Percentiles rank a stretch among this genome's conserved stretches.
Evolutionary conservation across 2,329 filamentous ascomycete species (phyloP).

Genomic region (Botryotinia calthae): DNA sequence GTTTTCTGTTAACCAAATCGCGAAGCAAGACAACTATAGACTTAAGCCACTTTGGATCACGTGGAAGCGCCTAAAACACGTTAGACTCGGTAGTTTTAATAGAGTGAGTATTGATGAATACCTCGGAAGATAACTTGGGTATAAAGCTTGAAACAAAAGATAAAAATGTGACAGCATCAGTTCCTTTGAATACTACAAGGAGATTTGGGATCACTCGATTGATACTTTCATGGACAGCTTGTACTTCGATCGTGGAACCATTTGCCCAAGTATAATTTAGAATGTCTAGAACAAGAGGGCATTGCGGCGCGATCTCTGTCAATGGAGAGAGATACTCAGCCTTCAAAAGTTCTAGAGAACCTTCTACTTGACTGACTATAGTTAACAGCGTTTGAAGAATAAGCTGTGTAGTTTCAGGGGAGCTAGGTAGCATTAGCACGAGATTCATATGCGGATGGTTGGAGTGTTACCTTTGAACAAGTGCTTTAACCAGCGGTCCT

Average conservation of each 20-base stretch:
- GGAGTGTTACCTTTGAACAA: slow-evolving; percentile 51
- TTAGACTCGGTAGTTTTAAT: slow-evolving; percentile 14
- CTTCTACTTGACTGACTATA: slow-evolving; percentile 52
- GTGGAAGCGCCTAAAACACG: slow-evolving; percentile 46
- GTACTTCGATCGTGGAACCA: slow-evolving; percentile 41
- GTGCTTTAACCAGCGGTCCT: slow-evolving; percentile 51
- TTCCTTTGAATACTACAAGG: slow-evolving; percentile 54
- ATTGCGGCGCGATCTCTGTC: slow-evolving; percentile 54
- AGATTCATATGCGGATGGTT: slow-evolving; percentile 8
- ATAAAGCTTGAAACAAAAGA: slow-evolving; percentile 55
- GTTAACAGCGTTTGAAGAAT: slow-evolving; percentile 57
- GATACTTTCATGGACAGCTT: slow-evolving; percentile 43
- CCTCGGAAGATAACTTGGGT: slow-evolving; percentile 48
- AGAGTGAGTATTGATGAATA: slow-evolving; percentile 38
- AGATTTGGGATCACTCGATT: slow-evolving; percentile 49
- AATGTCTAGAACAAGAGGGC: slow-evolving; percentile 55
- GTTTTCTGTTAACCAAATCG: slow-evolving; percentile 53
- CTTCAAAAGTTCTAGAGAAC: slow-evolving; percentile 49
- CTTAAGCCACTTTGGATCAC: slow-evolving; percentile 54
- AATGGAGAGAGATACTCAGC: slow-evolving; percentile 54
- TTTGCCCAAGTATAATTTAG: slow-evolving; percentile 57
- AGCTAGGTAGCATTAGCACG: slow-evolving; percentile 41
- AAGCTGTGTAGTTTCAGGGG: slow-evolving; percentile 50
- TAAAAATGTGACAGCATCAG: slow-evolving; percentile 59
- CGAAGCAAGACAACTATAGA: slow-evolving; percentile 49